phyloP scores from a whole-genome alignment of 305 asterid genomes.

The Stenogyne calaminthoides region DNA sequence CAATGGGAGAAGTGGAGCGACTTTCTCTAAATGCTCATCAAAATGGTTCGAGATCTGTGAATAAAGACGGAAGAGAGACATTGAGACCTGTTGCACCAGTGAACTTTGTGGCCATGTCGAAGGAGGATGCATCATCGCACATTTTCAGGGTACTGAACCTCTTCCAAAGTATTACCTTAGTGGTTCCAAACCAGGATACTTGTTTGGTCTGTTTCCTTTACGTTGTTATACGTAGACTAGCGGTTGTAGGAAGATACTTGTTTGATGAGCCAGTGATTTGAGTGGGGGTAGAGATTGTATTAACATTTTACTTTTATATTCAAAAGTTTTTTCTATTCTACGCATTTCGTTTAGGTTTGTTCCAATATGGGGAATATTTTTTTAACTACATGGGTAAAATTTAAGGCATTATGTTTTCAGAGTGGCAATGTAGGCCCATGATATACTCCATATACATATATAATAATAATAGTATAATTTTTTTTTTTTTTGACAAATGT shows the following conservation, averaged over 20 bases:
- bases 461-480: too few species aligned
- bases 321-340: neutral
- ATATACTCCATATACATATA: too few species aligned
- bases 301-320: neutral
- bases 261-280: slow-evolving; percentile 28
- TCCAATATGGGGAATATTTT: neutral
- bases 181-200: slow-evolving; percentile 24
- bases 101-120: slow-evolving; percentile 78
- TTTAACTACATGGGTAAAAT: too few species aligned
- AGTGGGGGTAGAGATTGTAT: slow-evolving; percentile 34
- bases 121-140: slow-evolving; percentile 62
- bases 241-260: slow-evolving; percentile 38
- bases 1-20: slow-evolving; percentile 71
- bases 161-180: slow-evolving; percentile 67
- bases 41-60: slow-evolving; percentile 74
- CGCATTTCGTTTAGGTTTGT: neutral
- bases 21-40: slow-evolving; percentile 79
- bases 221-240: slow-evolving; percentile 29
- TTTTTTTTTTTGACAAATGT: too few species aligned
- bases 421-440: too few species aligned
- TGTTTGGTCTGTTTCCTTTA: slow-evolving; percentile 20
- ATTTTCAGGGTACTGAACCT: slow-evolving; percentile 61
- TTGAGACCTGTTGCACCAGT: slow-evolving; percentile 67
- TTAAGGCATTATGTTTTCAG: too few species aligned
- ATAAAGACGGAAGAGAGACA: slow-evolving; percentile 74